Evolutionary conservation across 768 basidiomycete genomes (phyloP).

Genomic region (Lyophyllum semitale): DNA sequence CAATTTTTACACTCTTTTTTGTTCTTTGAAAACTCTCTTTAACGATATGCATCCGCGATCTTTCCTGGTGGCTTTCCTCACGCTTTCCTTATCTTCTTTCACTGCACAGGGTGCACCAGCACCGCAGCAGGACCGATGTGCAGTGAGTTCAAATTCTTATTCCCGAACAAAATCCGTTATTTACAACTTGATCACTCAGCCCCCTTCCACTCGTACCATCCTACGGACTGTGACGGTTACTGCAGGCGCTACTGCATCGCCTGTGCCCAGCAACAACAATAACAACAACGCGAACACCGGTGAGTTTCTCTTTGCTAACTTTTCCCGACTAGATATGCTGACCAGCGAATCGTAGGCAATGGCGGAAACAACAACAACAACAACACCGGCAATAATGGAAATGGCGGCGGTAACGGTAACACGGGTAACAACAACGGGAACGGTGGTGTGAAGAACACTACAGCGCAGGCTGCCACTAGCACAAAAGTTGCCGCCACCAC

Average conservation of each 20-base stretch:
- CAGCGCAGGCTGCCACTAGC: neutral
- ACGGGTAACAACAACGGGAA: conserved; percentile 6
- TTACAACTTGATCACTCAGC: conserved; percentile 8
- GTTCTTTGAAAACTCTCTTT: conserved; percentile 20
- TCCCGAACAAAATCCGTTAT: conserved; percentile 1
- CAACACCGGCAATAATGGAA: conserved; percentile 3
- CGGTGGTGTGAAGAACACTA: conserved; percentile 1
- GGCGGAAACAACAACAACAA: conserved; percentile 5
- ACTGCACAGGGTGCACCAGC: conserved; percentile 34
- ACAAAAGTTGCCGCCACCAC: neutral
- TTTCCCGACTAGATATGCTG: neutral
- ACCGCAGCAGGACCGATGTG: conserved; percentile 18
- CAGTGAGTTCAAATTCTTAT: conserved; percentile 15
- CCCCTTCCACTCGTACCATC: conserved; percentile 24
- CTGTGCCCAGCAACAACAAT: conserved; percentile 12
- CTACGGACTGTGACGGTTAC: conserved; percentile 38
- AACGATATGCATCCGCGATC: conserved; percentile 44
- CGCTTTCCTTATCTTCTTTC: conserved; percentile 36
- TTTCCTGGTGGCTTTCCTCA: conserved; percentile 40
- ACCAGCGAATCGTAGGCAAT: neutral
- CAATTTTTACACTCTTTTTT: conserved; percentile 31
- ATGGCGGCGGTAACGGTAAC: conserved; percentile 14
- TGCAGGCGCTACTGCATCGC: conserved; percentile 23
- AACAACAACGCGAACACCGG: conserved; percentile 7
- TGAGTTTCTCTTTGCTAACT: neutral